Evolutionary conservation across 805 yeast genomes (phyloP).

Genomic region (Cyberlindnera nakhonratchasimensis): DNA sequence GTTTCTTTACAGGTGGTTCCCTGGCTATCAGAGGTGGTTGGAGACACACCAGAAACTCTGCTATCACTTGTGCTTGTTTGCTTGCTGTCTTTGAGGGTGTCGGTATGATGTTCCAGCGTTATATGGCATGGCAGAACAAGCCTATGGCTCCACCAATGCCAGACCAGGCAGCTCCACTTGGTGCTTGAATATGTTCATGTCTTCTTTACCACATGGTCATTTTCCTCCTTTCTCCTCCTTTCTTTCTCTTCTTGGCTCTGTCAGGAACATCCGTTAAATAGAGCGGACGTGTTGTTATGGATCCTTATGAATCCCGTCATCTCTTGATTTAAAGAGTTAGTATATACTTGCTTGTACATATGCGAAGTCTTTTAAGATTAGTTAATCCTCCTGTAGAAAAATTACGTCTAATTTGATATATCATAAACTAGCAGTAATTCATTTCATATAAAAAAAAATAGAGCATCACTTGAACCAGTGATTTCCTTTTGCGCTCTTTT

Average conservation of each 20-base stretch:
- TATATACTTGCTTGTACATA: conserved; percentile 4
- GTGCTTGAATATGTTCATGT: conserved; percentile 8
- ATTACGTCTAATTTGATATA: no score
- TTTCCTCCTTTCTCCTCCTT: not conserved
- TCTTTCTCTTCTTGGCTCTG: conserved; percentile 4
- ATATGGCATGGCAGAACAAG: conserved; percentile 78
- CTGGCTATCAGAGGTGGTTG: conserved; percentile 98
- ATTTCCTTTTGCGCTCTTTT: conserved; percentile 12
- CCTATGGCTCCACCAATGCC: conserved; percentile 63
- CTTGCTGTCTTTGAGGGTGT: conserved; percentile 98
- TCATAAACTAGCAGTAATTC: no score
- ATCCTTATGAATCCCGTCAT: not conserved
- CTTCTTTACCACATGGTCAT: not conserved
- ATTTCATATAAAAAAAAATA: not conserved
- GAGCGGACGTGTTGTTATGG: not conserved
- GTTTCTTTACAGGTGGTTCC: conserved; percentile 97
- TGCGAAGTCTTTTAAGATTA: conserved; percentile 1
- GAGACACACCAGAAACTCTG: conserved; percentile 94
- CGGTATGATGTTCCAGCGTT: conserved; percentile 91
- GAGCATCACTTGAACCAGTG: conserved; percentile 17
- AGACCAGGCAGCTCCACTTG: conserved; percentile 29
- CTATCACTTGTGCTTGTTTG: conserved; percentile 95
- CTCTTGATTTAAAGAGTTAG: not conserved
- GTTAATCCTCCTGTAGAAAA: no score
- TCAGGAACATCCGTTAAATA: no score